phyloP scores from a whole-genome alignment of 768 basidiomycete genomes.

The Lentinula sp. region DNA sequence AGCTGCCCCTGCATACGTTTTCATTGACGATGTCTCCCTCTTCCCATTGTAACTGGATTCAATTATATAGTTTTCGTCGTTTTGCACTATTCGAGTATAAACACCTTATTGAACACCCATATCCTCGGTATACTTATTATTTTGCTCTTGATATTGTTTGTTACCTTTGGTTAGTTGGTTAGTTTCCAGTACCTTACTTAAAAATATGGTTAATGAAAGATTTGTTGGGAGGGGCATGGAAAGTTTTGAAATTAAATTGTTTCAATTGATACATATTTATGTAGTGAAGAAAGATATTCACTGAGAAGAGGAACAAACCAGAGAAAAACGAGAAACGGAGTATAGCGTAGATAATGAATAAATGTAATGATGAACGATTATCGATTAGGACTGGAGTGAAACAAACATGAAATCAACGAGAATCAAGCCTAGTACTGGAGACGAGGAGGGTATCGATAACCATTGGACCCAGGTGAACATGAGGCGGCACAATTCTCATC shows the following conservation, averaged over 20 bases:
- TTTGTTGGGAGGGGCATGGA: too few species aligned
- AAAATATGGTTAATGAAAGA: not conserved
- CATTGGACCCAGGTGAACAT: not conserved
- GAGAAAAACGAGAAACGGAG: not conserved
- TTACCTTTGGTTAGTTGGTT: too few species aligned
- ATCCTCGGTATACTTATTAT: not conserved
- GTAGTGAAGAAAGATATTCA: not conserved
- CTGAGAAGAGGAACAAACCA: not conserved
- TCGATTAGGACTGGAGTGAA: not conserved
- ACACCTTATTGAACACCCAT: too few species aligned
- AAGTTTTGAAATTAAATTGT: too few species aligned
- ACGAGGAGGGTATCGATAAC: not conserved
- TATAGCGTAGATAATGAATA: not conserved
- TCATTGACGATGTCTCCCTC: slow-evolving; percentile 37
- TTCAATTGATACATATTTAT: too few species aligned
- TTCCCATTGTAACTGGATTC: slow-evolving; percentile 3
- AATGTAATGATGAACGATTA: not conserved
- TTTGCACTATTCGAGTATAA: not conserved
- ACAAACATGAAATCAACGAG: not conserved
- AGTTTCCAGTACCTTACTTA: too few species aligned
- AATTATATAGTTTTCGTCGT: not conserved
- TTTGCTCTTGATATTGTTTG: too few species aligned
- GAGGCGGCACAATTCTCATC: not conserved
- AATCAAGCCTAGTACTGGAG: not conserved
- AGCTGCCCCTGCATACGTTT: slow-evolving; percentile 41